phyloP scores from a whole-genome alignment of 176 grass and related monocot species.

The Panicum miliaceum region DNA sequence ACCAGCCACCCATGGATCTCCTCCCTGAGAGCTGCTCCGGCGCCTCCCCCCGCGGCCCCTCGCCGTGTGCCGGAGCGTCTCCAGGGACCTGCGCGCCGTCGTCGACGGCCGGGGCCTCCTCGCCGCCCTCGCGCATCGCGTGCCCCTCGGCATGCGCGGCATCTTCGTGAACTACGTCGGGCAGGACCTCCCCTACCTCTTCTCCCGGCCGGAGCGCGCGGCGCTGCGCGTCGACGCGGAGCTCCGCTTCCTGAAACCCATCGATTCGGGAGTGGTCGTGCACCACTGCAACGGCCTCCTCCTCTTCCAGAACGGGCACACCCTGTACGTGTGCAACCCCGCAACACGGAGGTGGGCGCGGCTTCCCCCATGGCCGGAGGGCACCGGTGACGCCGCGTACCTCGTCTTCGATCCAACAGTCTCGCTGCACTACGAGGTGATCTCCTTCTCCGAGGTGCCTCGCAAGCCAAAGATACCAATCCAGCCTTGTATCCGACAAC shows the following conservation, averaged over 20 bases:
- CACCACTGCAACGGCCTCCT: not conserved
- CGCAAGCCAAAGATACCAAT: not conserved
- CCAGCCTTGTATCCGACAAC: not conserved
- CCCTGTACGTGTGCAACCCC: not conserved
- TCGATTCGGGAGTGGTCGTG: not conserved
- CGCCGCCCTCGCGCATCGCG: not conserved
- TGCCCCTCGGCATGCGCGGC: not conserved
- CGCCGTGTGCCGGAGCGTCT: not conserved
- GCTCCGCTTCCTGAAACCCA: not conserved
- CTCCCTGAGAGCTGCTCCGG: not conserved
- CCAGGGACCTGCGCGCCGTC: not conserved
- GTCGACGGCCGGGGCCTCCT: not conserved
- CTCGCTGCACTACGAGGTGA: not conserved
- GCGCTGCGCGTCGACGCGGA: not conserved
- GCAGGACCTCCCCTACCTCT: not conserved
- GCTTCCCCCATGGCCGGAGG: not conserved
- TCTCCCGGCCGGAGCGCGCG: not conserved
- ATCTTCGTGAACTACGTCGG: not conserved
- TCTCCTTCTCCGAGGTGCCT: not conserved
- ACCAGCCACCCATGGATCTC: not conserved
- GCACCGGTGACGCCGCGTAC: not conserved
- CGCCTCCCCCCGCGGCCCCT: not conserved
- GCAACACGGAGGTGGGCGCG: not conserved
- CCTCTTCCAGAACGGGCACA: not conserved
- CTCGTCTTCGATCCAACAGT: not conserved